Conservation (phyloP, 331 rosid genomes). For the Arachis monticola region DNA sequence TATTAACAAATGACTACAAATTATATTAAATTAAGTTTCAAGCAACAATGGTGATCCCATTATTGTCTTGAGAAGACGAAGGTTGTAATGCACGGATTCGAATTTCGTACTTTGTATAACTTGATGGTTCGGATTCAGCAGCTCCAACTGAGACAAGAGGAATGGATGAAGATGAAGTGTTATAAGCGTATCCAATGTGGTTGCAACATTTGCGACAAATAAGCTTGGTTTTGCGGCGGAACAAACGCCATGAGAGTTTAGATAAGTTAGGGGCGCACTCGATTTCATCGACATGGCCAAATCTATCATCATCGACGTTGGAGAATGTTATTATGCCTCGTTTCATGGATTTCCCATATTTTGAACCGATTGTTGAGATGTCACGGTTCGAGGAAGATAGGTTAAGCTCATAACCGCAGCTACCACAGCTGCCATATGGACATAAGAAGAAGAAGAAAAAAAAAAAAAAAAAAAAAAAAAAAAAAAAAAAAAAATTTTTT, state of each 20-base stretch:
- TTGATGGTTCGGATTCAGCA: slow-evolving; percentile 44
- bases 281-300: slow-evolving; percentile 69
- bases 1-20: too few relatives aligned
- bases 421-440: slow-evolving; percentile 69
- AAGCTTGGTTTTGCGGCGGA: slow-evolving; percentile 73
- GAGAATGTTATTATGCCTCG: slow-evolving; percentile 83
- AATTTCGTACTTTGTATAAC: slow-evolving; percentile 58
- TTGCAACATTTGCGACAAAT: slow-evolving; percentile 87
- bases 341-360: slow-evolving; percentile 83
- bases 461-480: too few relatives aligned
- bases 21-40: too few relatives aligned
- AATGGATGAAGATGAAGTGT: slow-evolving; percentile 42
- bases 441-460: background rate
- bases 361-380: slow-evolving; percentile 67
- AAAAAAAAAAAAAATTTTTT: too few relatives aligned
- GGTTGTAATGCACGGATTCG: slow-evolving; percentile 77
- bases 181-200: slow-evolving; percentile 68
- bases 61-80: slow-evolving; percentile 56
- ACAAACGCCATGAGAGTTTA: slow-evolving; percentile 71
- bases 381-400: slow-evolving; percentile 72
- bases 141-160: slow-evolving; percentile 48
- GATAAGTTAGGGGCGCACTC: slow-evolving; percentile 72
- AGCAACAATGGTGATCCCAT: slow-evolving; percentile 17
- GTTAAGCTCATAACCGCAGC: slow-evolving; percentile 83
- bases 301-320: slow-evolving; percentile 74